A percentile compares a stretch with the other conserved stretches of the same genome.
phyloP scores from a whole-genome alignment of 164 flowering plant species.

The Tetracentron sinense region DNA sequence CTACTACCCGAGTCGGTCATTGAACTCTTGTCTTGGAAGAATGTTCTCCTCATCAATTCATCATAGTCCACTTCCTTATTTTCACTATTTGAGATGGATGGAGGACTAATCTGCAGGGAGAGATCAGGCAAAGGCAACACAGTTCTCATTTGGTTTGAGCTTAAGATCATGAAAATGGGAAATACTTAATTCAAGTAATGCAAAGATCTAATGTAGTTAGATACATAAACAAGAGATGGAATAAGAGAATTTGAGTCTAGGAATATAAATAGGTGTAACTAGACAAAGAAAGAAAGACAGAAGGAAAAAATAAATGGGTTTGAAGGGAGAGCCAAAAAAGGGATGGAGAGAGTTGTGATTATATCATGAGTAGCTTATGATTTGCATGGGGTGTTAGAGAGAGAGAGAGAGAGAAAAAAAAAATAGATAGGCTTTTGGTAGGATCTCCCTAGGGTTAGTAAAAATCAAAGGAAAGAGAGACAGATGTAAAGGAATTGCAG shows the following conservation, averaged over 20 bases:
- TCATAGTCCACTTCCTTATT: constrained; percentile 18
- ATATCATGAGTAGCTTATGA: constrained; percentile 86
- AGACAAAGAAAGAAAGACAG: neutral
- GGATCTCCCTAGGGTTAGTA: constrained; percentile 27
- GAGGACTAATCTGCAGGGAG: constrained; percentile 81
- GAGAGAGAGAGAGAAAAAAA: neutral
- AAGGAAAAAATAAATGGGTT: no score
- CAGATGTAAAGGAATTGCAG: constrained; percentile 11
- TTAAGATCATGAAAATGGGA: constrained; percentile 17
- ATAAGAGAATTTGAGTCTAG: constrained; percentile 5
- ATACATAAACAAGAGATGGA: neutral
- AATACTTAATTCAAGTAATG: constrained; percentile 16
- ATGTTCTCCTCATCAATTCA: constrained; percentile 19
- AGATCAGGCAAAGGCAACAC: constrained; percentile 56
- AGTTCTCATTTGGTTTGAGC: constrained; percentile 28
- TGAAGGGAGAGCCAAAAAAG: no score
- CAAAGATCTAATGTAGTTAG: constrained; percentile 8
- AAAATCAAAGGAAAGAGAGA: neutral
- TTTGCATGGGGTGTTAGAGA: constrained; percentile 43
- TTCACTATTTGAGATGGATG: constrained; percentile 29
- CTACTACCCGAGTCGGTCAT: no score
- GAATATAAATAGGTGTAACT: no score
- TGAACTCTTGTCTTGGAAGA: constrained; percentile 30
- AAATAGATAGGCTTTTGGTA: constrained; percentile 25
- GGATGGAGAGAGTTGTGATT: constrained; percentile 46